phyloP scores from a whole-genome alignment of 2,329 filamentous ascomycete genomes.

The Daldinia eschscholtzii region DNA sequence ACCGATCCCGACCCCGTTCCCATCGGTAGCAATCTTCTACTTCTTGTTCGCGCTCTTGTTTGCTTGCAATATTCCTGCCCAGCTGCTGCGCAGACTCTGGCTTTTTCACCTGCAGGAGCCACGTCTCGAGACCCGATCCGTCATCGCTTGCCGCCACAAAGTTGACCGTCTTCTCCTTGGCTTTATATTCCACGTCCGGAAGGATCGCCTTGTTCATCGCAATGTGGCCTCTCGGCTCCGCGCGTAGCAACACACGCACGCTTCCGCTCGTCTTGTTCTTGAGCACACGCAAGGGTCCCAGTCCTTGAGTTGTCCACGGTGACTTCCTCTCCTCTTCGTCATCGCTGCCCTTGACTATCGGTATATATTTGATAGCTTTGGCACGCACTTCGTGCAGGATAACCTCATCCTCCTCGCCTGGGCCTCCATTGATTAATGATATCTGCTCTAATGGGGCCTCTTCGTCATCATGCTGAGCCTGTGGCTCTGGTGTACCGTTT shows the following conservation, averaged over 20 bases:
- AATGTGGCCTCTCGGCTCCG: conserved; percentile 80
- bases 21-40: conserved; percentile 41
- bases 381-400: conserved; percentile 77
- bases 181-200: conserved; percentile 71
- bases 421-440: conserved; percentile 74
- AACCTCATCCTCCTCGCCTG: conserved; percentile 79
- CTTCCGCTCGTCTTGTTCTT: conserved; percentile 77
- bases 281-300: conserved; percentile 78
- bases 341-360: conserved; percentile 59
- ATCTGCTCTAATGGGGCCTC: conserved; percentile 74
- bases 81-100: conserved; percentile 64
- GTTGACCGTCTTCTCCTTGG: conserved; percentile 71
- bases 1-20: background rate
- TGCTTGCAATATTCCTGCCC: conserved; percentile 64
- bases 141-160: conserved; percentile 68
- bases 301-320: conserved; percentile 76
- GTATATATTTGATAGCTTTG: conserved; percentile 74
- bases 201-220: conserved; percentile 78
- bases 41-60: conserved; percentile 70
- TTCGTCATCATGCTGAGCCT: conserved; percentile 60
- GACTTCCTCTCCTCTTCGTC: conserved; percentile 64
- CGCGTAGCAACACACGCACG: conserved; percentile 77
- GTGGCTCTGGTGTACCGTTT: conserved; percentile 69
- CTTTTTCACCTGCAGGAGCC: conserved; percentile 78
- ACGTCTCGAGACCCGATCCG: conserved; percentile 73